Evolutionary conservation across 495 filamentous ascomycete genomes (phyloP), one percentile per base, ranked within the genome.

Genomic region (Penicillium longicatenatum): DNA sequence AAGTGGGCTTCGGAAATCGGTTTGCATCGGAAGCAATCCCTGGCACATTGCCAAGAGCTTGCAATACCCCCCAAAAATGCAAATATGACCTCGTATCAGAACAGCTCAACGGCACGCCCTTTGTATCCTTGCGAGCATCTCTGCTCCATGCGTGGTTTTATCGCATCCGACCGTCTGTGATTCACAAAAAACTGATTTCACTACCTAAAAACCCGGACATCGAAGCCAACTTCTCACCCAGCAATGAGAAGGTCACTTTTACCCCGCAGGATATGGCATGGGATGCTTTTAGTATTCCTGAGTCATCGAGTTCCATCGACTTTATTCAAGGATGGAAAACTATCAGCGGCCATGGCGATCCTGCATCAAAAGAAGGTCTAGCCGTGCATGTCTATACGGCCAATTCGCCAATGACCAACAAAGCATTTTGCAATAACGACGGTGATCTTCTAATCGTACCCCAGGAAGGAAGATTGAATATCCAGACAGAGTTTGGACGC

Each of bases 401-500:
- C 37, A 43, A 24, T 11, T 21, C 39, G 24, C n/a, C 33, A 20
- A 53, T 53, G 50, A 42, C 6, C 21, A 53, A 43, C 4, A 53
- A 37, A 21, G 73, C 73, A 9, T 72, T 70, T 54, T 72, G 68
- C 60, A 74, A 74, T 45, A 66, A 63, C 6, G 73, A 75, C 21
- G 73, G 73, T 7, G 73, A 75, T 50, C 68, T 74, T 37, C 65
- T 75, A 1, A 66, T 75, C 37, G 61, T 68, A 12, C 62, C 66
- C 1, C 73, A 75, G 46, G 56, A 68, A 4, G 73, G 73, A 7
- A 67, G 54, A 17, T 63, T 75, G n/a, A 67, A 75, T 55, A 71
- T 75, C 48, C 67, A 72, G 50, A 75, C 73, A 0, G 73, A 75
- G 45, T 62, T 75, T 61, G 73, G 73, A 11, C 69, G 54, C 58